A percentile compares a stretch with the other conserved stretches of the same genome.
These are phyloP conservation scores for Malassezia psittaci DNA, from an alignment of 1,284 basidiomycete genomes.

Conservation along the genomic window DNA sequence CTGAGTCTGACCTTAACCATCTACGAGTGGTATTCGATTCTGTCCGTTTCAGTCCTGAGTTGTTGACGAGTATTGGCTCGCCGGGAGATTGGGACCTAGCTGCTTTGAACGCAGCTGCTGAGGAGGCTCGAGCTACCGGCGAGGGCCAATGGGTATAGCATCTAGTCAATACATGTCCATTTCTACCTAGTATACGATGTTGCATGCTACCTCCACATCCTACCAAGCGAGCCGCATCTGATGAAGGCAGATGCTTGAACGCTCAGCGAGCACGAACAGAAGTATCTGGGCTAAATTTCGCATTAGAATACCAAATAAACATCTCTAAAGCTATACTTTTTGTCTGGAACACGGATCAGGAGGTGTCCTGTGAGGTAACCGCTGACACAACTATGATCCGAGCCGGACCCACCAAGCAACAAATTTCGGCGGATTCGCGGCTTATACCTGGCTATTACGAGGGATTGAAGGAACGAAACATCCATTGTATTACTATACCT, in stretches of 20 bases:
- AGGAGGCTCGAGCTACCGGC: slow-evolving; percentile 6
- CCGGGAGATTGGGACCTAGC: slow-evolving; percentile 19
- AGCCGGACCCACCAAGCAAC: neutral
- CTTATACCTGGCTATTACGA: neutral
- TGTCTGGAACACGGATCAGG: neutral
- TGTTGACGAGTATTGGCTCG: slow-evolving; percentile 3
- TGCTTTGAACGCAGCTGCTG: slow-evolving; percentile 12
- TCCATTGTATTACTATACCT: neutral
- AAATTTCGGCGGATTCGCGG: neutral
- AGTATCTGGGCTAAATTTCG: neutral
- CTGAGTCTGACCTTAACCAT: neutral
- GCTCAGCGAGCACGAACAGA: neutral
- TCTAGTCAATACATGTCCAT: neutral
- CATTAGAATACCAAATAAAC: slow-evolving; percentile 1
- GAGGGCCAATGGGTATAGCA: slow-evolving; percentile 13
- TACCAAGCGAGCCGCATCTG: neutral
- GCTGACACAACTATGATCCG: neutral
- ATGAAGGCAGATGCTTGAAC: neutral
- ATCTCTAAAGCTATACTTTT: neutral
- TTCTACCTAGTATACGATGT: no score
- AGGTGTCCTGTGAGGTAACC: neutral
- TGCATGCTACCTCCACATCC: slow-evolving; percentile 1
- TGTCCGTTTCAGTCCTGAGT: neutral
- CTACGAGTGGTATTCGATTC: neutral
- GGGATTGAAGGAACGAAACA: neutral